Evolutionary conservation across 768 basidiomycete species (phyloP).

Genomic region (Punctularia strigosozonata): DNA sequence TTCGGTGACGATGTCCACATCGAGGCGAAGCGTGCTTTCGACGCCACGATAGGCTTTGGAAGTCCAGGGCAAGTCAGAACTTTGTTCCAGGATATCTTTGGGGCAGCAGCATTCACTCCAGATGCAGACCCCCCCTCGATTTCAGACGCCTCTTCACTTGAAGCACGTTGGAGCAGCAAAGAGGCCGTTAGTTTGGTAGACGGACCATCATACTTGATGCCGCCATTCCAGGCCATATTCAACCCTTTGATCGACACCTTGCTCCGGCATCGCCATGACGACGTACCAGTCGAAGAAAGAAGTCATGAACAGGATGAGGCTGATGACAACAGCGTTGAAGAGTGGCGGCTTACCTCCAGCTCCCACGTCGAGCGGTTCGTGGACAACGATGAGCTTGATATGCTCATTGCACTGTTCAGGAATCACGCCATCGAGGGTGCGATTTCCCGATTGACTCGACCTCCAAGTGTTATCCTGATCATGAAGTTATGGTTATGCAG

Average conservation of each 20-base stretch:
- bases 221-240: conserved; percentile 63
- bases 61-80: conserved; percentile 31
- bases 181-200: conserved; percentile 42
- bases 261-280: conserved; percentile 19
- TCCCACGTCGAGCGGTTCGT: conserved; percentile 26
- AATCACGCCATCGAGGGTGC: conserved; percentile 30
- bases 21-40: conserved; percentile 30
- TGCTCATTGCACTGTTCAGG: conserved; percentile 56
- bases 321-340: conserved; percentile 9
- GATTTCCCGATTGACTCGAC: too few relatives aligned
- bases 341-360: conserved; percentile 15
- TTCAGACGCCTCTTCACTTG: conserved; percentile 11
- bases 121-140: conserved; percentile 10
- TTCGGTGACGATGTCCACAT: conserved; percentile 48
- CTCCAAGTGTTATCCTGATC: too few relatives aligned
- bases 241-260: conserved; percentile 46
- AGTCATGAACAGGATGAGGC: conserved; percentile 9
- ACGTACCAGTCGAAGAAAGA: conserved; percentile 5
- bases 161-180: conserved; percentile 25
- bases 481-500: too few relatives aligned
- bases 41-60: conserved; percentile 23
- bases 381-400: conserved; percentile 41
- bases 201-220: conserved; percentile 65
- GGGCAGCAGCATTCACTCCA: conserved; percentile 52
- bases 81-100: conserved; percentile 88